Conservation (phyloP, 164 flowering plant genomes). For the Aristolochia contorta region DNA sequence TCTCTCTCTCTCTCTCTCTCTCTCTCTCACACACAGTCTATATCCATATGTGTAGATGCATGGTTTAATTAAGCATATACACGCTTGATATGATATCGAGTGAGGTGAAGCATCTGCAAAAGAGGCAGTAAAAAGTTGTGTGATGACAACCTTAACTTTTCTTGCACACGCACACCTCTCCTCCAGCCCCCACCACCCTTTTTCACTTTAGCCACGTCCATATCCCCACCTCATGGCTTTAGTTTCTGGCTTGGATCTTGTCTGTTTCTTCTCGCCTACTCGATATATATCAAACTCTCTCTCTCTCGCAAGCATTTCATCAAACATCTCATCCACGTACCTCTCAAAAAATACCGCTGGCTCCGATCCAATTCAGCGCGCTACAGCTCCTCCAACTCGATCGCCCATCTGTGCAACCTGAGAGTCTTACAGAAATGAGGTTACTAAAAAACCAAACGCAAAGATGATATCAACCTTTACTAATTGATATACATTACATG, state of each 20-base stretch:
- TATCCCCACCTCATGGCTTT: constrained; percentile 23
- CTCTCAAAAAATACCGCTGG: no score
- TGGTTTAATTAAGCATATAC: not conserved
- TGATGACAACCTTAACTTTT: constrained; percentile 38
- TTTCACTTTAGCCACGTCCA: constrained; percentile 4
- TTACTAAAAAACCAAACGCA: no score
- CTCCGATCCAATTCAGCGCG: no score
- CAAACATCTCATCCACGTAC: no score
- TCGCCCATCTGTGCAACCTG: no score
- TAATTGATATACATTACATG: no score
- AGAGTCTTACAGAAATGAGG: no score
- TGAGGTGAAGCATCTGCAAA: constrained; percentile 43
- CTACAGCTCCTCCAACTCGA: no score
- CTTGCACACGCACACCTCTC: constrained; percentile 31
- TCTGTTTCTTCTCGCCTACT: not conserved
- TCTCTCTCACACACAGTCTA: not conserved
- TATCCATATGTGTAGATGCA: not conserved
- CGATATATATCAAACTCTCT: no score
- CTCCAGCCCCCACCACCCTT: constrained; percentile 8
- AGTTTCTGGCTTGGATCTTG: constrained; percentile 5
- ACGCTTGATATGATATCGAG: constrained; percentile 31
- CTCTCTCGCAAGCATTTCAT: no score
- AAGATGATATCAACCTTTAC: no score
- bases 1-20: no score
- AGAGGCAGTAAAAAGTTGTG: constrained; percentile 16